Percentiles rank a stretch among this genome's conserved stretches.
Evolutionary conservation across 2,329 filamentous ascomycete species (phyloP).

Genomic region (Ceratocystis harringtonii): DNA sequence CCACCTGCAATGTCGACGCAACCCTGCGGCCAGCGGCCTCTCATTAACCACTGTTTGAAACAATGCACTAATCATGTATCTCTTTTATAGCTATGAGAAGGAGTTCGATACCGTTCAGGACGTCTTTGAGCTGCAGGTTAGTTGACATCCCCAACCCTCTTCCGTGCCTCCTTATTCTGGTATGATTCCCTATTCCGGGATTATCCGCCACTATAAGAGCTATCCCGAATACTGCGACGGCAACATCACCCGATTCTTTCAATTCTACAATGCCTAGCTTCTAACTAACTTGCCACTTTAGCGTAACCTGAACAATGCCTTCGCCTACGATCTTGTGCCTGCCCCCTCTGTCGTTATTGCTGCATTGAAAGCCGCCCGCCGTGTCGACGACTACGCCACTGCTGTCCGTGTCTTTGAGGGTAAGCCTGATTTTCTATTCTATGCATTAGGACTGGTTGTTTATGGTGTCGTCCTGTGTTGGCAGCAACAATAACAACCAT

Average conservation of each 20-base stretch:
- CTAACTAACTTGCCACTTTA: conserved; percentile 20
- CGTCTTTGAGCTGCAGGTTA: conserved; percentile 98
- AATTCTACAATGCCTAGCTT: too few species aligned
- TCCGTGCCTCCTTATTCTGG: neutral
- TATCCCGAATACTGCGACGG: conserved; percentile 9
- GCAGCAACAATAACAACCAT: neutral
- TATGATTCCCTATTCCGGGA: conserved; percentile 8
- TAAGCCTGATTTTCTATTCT: conserved; percentile 31
- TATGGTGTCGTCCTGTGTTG: neutral
- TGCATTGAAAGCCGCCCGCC: conserved; percentile 80
- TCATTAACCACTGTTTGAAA: too few species aligned
- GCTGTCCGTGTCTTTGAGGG: conserved; percentile 98
- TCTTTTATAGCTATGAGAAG: conserved; percentile 67
- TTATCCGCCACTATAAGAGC: conserved; percentile 5
- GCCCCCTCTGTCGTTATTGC: conserved; percentile 80
- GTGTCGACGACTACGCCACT: conserved; percentile 97
- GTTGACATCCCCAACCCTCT: conserved; percentile 21
- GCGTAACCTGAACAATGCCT: conserved; percentile 98
- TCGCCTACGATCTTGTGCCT: conserved; percentile 98
- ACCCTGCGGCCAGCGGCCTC: neutral
- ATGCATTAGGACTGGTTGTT: neutral
- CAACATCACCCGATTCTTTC: neutral
- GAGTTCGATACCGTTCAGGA: conserved; percentile 96
- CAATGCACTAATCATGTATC: conserved; percentile 8
- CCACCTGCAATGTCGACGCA: neutral